These are phyloP conservation scores for Albugo laibachii DNA, from an alignment of 352 stramenopile species.

Conservation along the genomic window DNA sequence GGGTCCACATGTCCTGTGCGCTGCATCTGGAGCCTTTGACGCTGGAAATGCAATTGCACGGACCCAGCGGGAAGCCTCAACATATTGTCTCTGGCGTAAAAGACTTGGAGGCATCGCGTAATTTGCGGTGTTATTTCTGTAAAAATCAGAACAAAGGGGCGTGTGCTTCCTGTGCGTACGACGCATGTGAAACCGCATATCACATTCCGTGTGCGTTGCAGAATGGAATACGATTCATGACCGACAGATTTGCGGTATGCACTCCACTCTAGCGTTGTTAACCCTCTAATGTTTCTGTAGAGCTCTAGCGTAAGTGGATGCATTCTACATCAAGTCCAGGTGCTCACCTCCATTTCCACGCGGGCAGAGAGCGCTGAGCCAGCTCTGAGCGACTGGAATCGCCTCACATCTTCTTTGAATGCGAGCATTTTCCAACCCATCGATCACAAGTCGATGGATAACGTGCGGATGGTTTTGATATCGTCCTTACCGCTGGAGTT, in stretches of 20 bases:
- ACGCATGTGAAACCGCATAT: slow-evolving; percentile 54
- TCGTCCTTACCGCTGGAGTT: slow-evolving; percentile 31
- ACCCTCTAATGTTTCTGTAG: slow-evolving; percentile 7
- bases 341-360: slow-evolving; percentile 9
- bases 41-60: too few relatives aligned
- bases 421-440: neutral
- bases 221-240: slow-evolving; percentile 36
- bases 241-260: slow-evolving; percentile 14
- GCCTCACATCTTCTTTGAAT: neutral
- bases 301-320: slow-evolving; percentile 43
- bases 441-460: slow-evolving; percentile 7
- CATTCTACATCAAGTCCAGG: slow-evolving; percentile 29
- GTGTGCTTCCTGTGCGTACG: slow-evolving; percentile 41
- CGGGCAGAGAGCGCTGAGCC: neutral
- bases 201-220: slow-evolving; percentile 43
- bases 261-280: neutral
- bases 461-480: slow-evolving; percentile 46
- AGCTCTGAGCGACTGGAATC: neutral
- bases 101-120: neutral
- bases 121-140: neutral
- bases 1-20: slow-evolving; percentile 59
- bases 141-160: slow-evolving; percentile 23
- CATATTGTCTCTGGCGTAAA: too few relatives aligned
- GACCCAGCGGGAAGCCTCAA: too few relatives aligned
- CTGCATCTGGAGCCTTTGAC: slow-evolving; percentile 32